Evolutionary conservation across 116 monocot genomes (phyloP), one percentile per base, ranked within the genome.

Genomic region (Trichopus zeylanicus): DNA sequence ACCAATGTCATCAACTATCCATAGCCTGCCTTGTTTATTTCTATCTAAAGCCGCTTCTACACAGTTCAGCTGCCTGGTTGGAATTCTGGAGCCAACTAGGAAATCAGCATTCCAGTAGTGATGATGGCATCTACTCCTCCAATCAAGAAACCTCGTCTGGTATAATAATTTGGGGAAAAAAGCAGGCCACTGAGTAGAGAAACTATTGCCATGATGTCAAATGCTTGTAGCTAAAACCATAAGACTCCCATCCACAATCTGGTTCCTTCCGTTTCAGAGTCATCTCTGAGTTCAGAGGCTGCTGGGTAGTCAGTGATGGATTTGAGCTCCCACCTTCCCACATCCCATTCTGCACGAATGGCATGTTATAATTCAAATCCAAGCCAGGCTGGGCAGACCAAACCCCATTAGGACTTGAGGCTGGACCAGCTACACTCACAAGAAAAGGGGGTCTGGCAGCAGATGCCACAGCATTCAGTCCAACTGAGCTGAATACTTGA

Each of bases 231-330:
- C n/a, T n/a, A n/a, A n/a, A n/a, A n/a, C n/a, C 63, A 51, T 71
- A 78, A 16, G 69, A 35, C 31, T 80, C 85, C 82, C 79, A 76
- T 16, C 74, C 76, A 52, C 53, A 46, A 5, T 90, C 84, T 26
- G 85, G 73, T 57, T 87, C 86, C 73, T 89, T 94, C 51, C 81
- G 53, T 47, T 81, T 87, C 42, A 76, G 48, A 24, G 75, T 49
- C 27, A n/a, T n/a, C 25, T 69, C 75, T 13, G 81, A 62, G 67
- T 74, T 49, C 28, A 70, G n/a, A n/a, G n/a, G n/a, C n/a, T n/a
- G n/a, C n/a, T n/a, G n/a, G n/a, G n/a, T n/a, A n/a, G n/a, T n/a
- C n/a, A n/a, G n/a, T 37, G 37, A 27, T 28, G 64, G 64, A 27
- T 46, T 59, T 23, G 53, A 53, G 31, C 56, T 57, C 25, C 61